These are phyloP conservation scores for Citropsis articulata DNA, from an alignment of 345 rosid genomes.

Conservation along the genomic window DNA sequence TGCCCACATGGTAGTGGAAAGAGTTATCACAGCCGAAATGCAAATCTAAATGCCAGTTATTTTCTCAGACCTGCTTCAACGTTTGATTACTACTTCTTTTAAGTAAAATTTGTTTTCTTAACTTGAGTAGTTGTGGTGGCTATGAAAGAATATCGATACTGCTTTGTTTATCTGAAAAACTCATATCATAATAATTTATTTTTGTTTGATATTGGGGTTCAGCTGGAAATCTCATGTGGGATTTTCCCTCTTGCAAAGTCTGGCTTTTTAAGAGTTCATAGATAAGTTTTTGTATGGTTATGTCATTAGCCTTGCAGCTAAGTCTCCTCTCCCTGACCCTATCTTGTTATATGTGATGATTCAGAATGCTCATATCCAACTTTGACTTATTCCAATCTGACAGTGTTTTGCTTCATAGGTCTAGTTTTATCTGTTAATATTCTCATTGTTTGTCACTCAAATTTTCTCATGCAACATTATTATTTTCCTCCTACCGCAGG, in stretches of 20 bases:
- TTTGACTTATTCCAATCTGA: neutral
- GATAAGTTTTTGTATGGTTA: neutral
- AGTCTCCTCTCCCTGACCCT: neutral
- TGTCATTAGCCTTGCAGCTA: neutral
- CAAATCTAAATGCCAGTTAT: neutral
- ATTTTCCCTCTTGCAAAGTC: neutral
- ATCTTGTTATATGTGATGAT: neutral
- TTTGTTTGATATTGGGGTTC: neutral
- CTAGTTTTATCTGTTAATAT: neutral
- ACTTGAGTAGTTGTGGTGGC: neutral
- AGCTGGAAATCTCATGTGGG: neutral
- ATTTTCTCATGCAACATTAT: neutral
- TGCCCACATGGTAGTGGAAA: neutral
- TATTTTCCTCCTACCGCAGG: conserved; percentile 35
- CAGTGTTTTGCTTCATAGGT: neutral
- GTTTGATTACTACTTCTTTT: neutral
- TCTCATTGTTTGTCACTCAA: neutral
- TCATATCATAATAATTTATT: neutral
- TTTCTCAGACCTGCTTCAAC: neutral
- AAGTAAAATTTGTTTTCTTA: neutral
- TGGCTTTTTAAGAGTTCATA: neutral
- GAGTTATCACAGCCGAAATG: neutral
- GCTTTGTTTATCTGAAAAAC: neutral
- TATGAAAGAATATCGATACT: neutral
- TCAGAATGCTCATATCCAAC: neutral